Evolutionary conservation across 2,329 filamentous ascomycete genomes (phyloP), one percentile per base, ranked within the genome.

Genomic region (Ilyonectria robusta): DNA sequence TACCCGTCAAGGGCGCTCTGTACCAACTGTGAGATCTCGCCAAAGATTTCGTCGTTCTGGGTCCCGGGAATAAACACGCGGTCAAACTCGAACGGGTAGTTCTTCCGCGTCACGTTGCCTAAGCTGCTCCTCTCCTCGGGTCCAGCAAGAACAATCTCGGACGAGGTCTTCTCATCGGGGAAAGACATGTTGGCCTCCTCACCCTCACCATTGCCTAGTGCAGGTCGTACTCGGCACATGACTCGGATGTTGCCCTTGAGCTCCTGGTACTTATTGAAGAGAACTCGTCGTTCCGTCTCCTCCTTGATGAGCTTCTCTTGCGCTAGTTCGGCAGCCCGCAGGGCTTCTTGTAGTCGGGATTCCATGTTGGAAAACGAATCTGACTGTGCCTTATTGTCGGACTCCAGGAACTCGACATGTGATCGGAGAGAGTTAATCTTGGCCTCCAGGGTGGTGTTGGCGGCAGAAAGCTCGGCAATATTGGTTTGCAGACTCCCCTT

Each of bases 241-340:
- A 99, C 96, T 21, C 96, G 92, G 76, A 99, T 99, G 78, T 99
- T 99, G 75, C 96, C 96, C 80, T 97, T 98, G 66, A 99, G 88
- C 78, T 99, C 96, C 79, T 99, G 94, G 53, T 99, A 95, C 79
- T 97, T 96, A 81, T 98, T 98, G 84, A 98, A 97, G 0, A 99
- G 87, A 73, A 97, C 95, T 23, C 96, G 89, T 15, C 96, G 90
- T 57, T 97, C 85, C 1, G 93, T 96, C 81, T 99, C 96, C 78
- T 98, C 96, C 75, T 92, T 94, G 69, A 96, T 92, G 31, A 99
- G 85, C 77, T 96, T 97, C 71, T 94, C 90, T 63, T 93, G 90
- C 1, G 93, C 91, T 40, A 89, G 86, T 33, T 93, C 90, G 1
- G 92, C 93, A 21, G 87, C 83, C 15, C 88, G 87, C 26, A 94